Evolutionary conservation across 192 early-diverging fungal genomes (phyloP), one percentile per base, ranked within the genome.

Genomic region (Coemansia sp.): DNA sequence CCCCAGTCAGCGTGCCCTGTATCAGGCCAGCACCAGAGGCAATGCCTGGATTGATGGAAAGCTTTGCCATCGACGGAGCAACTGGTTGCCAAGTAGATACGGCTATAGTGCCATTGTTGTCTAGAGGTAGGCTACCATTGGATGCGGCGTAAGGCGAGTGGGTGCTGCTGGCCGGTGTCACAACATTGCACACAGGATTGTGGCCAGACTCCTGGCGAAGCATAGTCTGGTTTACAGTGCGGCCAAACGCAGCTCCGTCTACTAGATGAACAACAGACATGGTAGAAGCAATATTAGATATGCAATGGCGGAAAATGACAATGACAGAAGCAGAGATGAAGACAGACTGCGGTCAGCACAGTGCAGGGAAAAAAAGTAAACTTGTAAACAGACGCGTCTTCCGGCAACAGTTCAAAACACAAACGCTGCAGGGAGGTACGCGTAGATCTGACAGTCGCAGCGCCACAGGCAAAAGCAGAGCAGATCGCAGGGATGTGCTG

Each of bases 381-480:
- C 38, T 44, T 44, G 38, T 44, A 44, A 44, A 44, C 38, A 44
- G 14, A 16, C 38, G 38, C 38, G 38, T 44, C 12, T 3, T 9
- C 16, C 38, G 38, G 14, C 38, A 16, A 44, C 14, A 44, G 14
- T 44, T 10, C 38, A 16, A 44, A 44, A 31, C 31, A 23, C 28
- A 52, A 50, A n/a, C 8, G 49, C 49, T 50, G 47, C 4, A 6
- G 16, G 38, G 38, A 44, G 9, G 16, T 14, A 44, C 38, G 38
- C 38, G 38, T 44, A 44, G 38, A 44, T 44, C 38, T 16, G 38
- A 10, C 14, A 14, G 38, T 44, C 38, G 4, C 12, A 44, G 49
- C 60, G 60, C 60, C 60, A 61, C 60, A 50, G 21, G 28, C 31
- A 61, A 25, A 61, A 61, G 49, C 24, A 61, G 26, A 61, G 60